phyloP scores from a whole-genome alignment of 176 grass and related monocot species.

The Sorghum bicolor region Sorghum_bicolor_NCBIv3 NC_012872.2:54722001-54722500 shows the following conservation, averaged over 20 bases:
- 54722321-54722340: slow-evolving; percentile 69
- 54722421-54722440: slow-evolving; percentile 69
- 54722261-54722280: slow-evolving; percentile 23
- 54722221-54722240: slow-evolving; percentile 61
- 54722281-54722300: slow-evolving; percentile 50
- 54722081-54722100: not conserved
- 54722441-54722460: slow-evolving; percentile 35
- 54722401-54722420: slow-evolving; percentile 34
- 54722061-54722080: not conserved
- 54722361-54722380: slow-evolving; percentile 63
- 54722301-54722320: slow-evolving; percentile 35
- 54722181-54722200: not conserved
- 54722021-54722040: not conserved
- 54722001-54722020: slow-evolving; percentile 42
- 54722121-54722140: not conserved
- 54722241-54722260: slow-evolving; percentile 54
- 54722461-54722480: slow-evolving; percentile 50
- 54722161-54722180: not conserved
- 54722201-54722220: slow-evolving; percentile 64
- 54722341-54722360: slow-evolving; percentile 31
- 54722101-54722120: not conserved
- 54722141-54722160: not conserved
- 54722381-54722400: slow-evolving; percentile 62
- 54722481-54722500: slow-evolving; percentile 60
- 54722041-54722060: not conserved